Evolutionary conservation across 208 protist species (phyloP).

Genomic region (Balamuthia mandrillaris): DNA sequence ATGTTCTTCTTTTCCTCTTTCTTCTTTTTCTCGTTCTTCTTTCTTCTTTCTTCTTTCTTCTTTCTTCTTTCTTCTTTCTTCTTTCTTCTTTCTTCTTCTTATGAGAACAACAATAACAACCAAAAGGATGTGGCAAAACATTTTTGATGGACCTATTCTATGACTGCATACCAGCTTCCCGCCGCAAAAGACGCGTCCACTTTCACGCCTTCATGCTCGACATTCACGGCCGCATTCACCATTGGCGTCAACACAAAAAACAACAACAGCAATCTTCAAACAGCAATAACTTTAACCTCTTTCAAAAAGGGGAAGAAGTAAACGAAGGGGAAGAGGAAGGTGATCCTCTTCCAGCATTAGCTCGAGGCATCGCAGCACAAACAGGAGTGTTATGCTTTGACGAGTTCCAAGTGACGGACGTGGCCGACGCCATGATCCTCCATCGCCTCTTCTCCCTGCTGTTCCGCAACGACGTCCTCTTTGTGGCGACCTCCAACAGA

Average conservation of each 20-base stretch:
- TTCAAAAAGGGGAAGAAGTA: neutral
- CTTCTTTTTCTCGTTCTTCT: too few species aligned
- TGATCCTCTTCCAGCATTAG: conserved; percentile 74
- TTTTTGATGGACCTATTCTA: conserved; percentile 93
- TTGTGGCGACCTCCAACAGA: conserved; percentile 88
- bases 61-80: neutral
- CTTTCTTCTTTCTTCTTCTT: neutral
- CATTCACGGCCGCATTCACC: conserved; percentile 66
- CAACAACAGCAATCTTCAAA: conserved; percentile 35
- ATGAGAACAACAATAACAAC: neutral
- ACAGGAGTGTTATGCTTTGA: conserved; percentile 90
- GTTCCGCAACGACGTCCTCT: conserved; percentile 79
- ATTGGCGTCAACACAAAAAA: conserved; percentile 32
- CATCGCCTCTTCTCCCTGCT: conserved; percentile 84
- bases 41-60: too few species aligned
- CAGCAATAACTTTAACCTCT: neutral
- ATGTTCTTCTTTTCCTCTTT: too few species aligned
- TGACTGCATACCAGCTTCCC: conserved; percentile 65
- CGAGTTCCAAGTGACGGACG: conserved; percentile 80
- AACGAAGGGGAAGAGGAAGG: neutral
- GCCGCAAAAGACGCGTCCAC: conserved; percentile 85
- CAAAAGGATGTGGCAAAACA: conserved; percentile 90
- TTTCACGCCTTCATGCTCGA: conserved; percentile 94
- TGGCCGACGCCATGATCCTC: conserved; percentile 92
- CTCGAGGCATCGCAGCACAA: conserved; percentile 80